These are phyloP conservation scores for Zalerion maritima DNA, from an alignment of 495 filamentous ascomycete species.

Conservation along the genomic window DNA sequence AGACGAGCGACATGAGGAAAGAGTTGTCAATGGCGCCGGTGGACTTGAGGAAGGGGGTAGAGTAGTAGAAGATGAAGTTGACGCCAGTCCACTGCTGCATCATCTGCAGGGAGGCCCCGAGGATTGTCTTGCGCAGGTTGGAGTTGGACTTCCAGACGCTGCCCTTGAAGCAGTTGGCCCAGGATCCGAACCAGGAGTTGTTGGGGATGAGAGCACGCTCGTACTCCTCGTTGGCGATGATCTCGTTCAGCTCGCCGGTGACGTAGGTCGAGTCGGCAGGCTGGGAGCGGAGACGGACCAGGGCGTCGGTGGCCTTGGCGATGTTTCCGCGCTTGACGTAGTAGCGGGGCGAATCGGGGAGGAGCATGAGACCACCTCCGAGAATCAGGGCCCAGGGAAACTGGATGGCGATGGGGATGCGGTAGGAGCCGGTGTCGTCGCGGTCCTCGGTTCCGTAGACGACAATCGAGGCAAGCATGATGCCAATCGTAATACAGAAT, in stretches of 20 bases:
- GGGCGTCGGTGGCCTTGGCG: constrained; percentile 43
- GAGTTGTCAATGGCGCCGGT: constrained; percentile 55
- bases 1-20: constrained; percentile 70
- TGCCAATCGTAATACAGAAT: constrained; percentile 63
- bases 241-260: constrained; percentile 60
- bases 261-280: constrained; percentile 47
- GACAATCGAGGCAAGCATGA: constrained; percentile 59
- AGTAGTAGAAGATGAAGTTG: constrained; percentile 91
- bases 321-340: constrained; percentile 60
- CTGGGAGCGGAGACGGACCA: constrained; percentile 55
- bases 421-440: constrained; percentile 48
- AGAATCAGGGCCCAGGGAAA: constrained; percentile 57
- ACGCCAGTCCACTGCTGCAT: constrained; percentile 69
- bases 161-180: constrained; percentile 49
- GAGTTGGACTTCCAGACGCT: constrained; percentile 38
- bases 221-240: constrained; percentile 71
- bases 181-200: constrained; percentile 50
- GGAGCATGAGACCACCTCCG: constrained; percentile 40
- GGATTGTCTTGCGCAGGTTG: constrained; percentile 58
- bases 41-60: constrained; percentile 63
- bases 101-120: constrained; percentile 62
- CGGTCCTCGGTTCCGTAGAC: constrained; percentile 52
- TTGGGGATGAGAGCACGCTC: constrained; percentile 51
- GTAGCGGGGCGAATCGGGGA: constrained; percentile 71
- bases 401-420: constrained; percentile 58